phyloP scores from a whole-genome alignment of 257 asterid genomes.

The Solanum infundibuliforme region DNA sequence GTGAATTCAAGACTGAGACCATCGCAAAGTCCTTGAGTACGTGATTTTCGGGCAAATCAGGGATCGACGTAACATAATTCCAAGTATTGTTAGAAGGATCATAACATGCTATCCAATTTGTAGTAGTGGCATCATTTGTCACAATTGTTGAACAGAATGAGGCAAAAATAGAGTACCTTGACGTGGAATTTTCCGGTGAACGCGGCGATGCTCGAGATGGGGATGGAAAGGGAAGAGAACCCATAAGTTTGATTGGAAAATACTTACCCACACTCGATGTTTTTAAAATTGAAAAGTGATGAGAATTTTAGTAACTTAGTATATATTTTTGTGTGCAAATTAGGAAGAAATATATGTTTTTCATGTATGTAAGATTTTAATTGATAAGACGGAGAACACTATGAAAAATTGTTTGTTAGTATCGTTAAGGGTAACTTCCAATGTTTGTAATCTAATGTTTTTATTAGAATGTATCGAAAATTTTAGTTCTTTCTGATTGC shows the following conservation, averaged over 20 bases:
- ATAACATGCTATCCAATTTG: constrained; percentile 29
- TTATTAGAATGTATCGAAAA: background rate
- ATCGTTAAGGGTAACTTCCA: background rate
- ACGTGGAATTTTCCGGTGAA: background rate
- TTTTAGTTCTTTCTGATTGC: background rate
- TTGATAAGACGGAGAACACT: background rate
- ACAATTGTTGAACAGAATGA: constrained; percentile 21
- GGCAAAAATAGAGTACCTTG: constrained; percentile 14
- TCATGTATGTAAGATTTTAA: background rate
- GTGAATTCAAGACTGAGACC: constrained; percentile 13
- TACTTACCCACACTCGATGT: background rate
- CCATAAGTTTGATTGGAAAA: background rate
- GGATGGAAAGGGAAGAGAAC: background rate
- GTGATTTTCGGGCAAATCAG: constrained; percentile 13
- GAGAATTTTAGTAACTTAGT: background rate
- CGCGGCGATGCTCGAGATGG: background rate
- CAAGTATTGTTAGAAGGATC: constrained; percentile 14
- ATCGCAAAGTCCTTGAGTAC: constrained; percentile 33
- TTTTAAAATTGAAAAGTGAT: background rate
- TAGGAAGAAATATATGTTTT: background rate
- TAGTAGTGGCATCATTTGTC: background rate
- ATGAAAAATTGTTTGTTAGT: background rate
- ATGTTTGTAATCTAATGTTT: background rate
- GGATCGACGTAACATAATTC: constrained; percentile 19
- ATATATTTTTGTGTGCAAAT: background rate